Evolutionary conservation across 345 rosid genomes (phyloP).

Genomic region (Hibiscus tridactylites): DNA sequence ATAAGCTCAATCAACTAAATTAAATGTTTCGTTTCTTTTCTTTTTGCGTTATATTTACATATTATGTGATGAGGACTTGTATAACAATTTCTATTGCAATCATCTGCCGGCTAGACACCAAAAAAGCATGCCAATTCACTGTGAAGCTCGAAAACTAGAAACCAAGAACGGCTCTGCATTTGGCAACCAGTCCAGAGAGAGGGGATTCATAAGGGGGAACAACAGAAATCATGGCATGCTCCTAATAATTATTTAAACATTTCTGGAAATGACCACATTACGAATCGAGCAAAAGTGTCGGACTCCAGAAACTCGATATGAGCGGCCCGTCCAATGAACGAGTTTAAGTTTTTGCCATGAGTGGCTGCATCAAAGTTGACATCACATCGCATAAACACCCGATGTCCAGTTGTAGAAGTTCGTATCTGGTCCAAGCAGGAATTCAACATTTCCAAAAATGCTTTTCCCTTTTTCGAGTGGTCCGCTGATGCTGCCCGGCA

Average conservation of each 20-base stretch:
- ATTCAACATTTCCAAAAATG: slow-evolving; percentile 88
- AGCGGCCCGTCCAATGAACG: slow-evolving; percentile 88
- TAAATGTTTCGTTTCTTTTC: too few relatives aligned
- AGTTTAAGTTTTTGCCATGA: slow-evolving; percentile 73
- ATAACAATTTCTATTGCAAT: too few relatives aligned
- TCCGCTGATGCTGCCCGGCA: slow-evolving; percentile 81
- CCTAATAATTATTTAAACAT: slow-evolving; percentile 35
- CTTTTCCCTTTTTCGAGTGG: slow-evolving; percentile 66
- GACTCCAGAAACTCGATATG: slow-evolving; percentile 92
- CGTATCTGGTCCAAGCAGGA: slow-evolving; percentile 90
- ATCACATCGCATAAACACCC: slow-evolving; percentile 86
- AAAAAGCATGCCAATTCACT: not conserved
- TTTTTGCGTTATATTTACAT: too few relatives aligned
- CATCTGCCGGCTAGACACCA: not conserved
- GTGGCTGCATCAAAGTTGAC: slow-evolving; percentile 71
- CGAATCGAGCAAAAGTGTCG: slow-evolving; percentile 68
- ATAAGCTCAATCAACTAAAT: too few relatives aligned
- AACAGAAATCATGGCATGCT: not conserved
- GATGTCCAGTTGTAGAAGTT: slow-evolving; percentile 46
- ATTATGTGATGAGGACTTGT: too few relatives aligned
- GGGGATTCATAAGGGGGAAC: not conserved
- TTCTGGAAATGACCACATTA: slow-evolving; percentile 91
- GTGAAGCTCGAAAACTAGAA: not conserved
- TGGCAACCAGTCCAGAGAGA: not conserved
- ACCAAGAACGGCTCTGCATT: not conserved